Percentiles rank a stretch among this genome's conserved stretches.
These are phyloP conservation scores for Dothidotthia symphoricarpi DNA, from an alignment of 2,329 filamentous ascomycete genomes.

Conservation along the genomic window DNA sequence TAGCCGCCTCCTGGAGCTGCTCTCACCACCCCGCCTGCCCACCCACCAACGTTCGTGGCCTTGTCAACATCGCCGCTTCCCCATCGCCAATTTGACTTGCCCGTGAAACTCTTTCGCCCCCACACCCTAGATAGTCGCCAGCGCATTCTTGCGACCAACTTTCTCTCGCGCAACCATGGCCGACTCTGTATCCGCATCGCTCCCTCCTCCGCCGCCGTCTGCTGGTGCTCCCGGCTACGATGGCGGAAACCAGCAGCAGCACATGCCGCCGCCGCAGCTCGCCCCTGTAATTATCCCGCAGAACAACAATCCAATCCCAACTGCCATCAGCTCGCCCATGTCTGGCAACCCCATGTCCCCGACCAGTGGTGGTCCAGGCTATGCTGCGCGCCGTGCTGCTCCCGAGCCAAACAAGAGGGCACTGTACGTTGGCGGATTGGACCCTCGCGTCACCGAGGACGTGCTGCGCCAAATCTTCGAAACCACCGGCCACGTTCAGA, in stretches of 20 bases:
- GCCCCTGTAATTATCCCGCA: constrained; percentile 83
- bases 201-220: constrained; percentile 68
- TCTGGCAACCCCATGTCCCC: constrained; percentile 80
- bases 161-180: constrained; percentile 60
- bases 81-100: constrained; percentile 4
- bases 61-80: constrained; percentile 9
- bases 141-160: constrained; percentile 15
- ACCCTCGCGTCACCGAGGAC: constrained; percentile 93
- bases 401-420: constrained; percentile 98
- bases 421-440: constrained; percentile 90
- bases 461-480: constrained; percentile 97
- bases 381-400: constrained; percentile 76
- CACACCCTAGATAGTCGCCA: not conserved
- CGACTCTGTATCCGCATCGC: constrained; percentile 68
- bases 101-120: no score
- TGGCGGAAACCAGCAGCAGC: constrained; percentile 64
- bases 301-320: constrained; percentile 94
- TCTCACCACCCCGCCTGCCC: constrained; percentile 15
- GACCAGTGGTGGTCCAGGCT: constrained; percentile 69
- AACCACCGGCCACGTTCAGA: constrained; percentile 96
- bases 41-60: constrained; percentile 13
- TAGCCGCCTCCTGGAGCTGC: constrained; percentile 27
- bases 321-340: constrained; percentile 85
- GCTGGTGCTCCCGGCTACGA: constrained; percentile 75
- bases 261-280: constrained; percentile 88